Base-by-base conservation (phyloP, 768 basidiomycete species). In the Tephrocybe rancida region DNA sequence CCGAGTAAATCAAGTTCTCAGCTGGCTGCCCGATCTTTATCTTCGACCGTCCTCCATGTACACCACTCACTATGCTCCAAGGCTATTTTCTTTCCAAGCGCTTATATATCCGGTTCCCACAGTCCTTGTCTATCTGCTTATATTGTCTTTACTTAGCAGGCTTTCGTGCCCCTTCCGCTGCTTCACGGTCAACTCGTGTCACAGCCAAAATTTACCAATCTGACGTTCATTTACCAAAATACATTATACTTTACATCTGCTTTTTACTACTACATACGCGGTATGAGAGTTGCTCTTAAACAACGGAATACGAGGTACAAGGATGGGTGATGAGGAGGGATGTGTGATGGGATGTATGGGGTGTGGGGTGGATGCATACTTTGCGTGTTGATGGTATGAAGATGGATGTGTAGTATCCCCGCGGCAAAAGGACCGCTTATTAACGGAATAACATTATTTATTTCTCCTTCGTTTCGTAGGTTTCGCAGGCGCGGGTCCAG, bases 201-300 rank as follows among this genome's bases (percentile, higher is more conserved):
- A n/a, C 44, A 37, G 26, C 21, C 10, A 29, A 41, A 24, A 27
- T 35, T 9, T 47, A 52, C 16, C 43, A 32, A 25, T 41, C 35
- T 34, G 35, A 47, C 50, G 25, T 42, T 59, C 52, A 30, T 50
- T 57, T 42, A 25, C 43, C 21, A 37, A 51, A 47, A 56, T 54
- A 57, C 24, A 57, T 50, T 57, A 60, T 57, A 60, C 49, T 60
- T 60, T 60, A 60, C 59, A 60, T 52, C 34, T 19, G 35, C 38
- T 60, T 34, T 35, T 48, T 46, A 39, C n/a, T 44, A 48, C 45
- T 54, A 54, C 44, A 39, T 55, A 45, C 54, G 19, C 25, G 14
- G 3, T 26, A 52, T 30, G 50, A 48, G n/a, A n/a, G n/a, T n/a
- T 26, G 45, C 37, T 39, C 29, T 27, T 14, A 46, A 25, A 16